A percentile compares a stretch with the other conserved stretches of the same genome.
phyloP scores from a whole-genome alignment of 192 early-diverging fungal genomes.

The Coemansia sp. region DNA sequence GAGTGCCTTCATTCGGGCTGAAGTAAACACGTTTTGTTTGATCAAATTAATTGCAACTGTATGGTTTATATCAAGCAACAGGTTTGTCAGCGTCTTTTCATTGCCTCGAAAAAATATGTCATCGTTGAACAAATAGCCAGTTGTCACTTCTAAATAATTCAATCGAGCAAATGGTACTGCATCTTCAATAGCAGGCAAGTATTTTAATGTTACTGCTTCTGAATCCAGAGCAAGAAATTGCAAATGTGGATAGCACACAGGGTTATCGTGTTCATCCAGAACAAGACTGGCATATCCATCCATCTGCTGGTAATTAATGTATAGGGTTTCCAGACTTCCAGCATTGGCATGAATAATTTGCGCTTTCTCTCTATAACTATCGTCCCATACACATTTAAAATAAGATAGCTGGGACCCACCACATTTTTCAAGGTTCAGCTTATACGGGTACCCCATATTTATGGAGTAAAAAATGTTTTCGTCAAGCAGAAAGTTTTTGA shows the following conservation, averaged over 20 bases:
- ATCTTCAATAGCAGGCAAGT: not conserved
- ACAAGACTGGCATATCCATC: conserved; percentile 1
- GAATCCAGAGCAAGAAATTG: not conserved
- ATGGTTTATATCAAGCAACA: not conserved
- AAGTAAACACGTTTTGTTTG: not conserved
- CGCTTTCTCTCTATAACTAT: not conserved
- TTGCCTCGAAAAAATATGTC: conserved; percentile 5
- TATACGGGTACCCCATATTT: not conserved
- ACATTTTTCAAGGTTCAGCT: not conserved
- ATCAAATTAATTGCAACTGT: not conserved
- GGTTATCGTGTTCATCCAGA: not conserved
- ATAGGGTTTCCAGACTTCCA: not conserved
- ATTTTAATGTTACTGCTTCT: not conserved
- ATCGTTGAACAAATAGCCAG: conserved; percentile 1
- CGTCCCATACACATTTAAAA: conserved; percentile 7
- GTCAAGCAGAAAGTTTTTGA: not conserved
- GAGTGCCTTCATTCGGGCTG: not conserved
- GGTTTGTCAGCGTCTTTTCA: not conserved
- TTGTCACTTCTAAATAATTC: not conserved
- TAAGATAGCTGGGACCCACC: not conserved
- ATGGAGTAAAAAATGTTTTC: not conserved
- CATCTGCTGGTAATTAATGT: not conserved
- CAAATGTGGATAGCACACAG: not conserved
- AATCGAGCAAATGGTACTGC: conserved; percentile 2
- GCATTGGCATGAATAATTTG: conserved; percentile 5